Evolutionary conservation across 106 monocot genomes (phyloP).

Genomic region (Dactylorhiza incarnata): DNA sequence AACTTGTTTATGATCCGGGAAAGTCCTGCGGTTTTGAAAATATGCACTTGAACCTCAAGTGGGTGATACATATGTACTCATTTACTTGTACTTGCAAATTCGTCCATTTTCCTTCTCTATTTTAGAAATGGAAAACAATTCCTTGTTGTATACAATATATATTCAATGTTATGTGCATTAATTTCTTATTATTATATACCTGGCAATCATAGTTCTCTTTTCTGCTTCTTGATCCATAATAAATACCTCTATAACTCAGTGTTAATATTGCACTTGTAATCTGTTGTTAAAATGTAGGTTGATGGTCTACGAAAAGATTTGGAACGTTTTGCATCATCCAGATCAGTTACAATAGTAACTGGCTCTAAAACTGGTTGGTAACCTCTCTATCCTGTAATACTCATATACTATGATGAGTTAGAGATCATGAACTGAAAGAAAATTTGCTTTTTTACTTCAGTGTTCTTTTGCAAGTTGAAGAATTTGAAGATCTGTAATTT

Average conservation of each 20-base stretch:
- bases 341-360: constrained; percentile 37
- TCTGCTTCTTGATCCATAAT: no score
- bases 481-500: not conserved
- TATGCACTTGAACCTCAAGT: no score
- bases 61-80: no score
- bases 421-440: not conserved
- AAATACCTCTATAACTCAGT: not conserved
- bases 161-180: no score
- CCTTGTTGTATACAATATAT: no score
- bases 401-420: not conserved
- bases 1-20: no score
- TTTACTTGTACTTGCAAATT: no score
- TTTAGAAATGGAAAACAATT: no score
- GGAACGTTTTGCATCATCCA: constrained; percentile 28
- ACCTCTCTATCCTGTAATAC: not conserved
- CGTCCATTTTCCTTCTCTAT: no score
- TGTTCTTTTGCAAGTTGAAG: not conserved
- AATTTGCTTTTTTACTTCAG: not conserved
- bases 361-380: constrained; percentile 23
- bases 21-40: no score
- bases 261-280: not conserved
- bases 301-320: constrained; percentile 35
- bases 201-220: no score
- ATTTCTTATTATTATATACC: no score
- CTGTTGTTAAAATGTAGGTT: constrained; percentile 19